A percentile compares a stretch with the other conserved stretches of the same genome.
Conservation (phyloP, 1,284 basidiomycete species). For the Microbotryomycetes sp. region DNA sequence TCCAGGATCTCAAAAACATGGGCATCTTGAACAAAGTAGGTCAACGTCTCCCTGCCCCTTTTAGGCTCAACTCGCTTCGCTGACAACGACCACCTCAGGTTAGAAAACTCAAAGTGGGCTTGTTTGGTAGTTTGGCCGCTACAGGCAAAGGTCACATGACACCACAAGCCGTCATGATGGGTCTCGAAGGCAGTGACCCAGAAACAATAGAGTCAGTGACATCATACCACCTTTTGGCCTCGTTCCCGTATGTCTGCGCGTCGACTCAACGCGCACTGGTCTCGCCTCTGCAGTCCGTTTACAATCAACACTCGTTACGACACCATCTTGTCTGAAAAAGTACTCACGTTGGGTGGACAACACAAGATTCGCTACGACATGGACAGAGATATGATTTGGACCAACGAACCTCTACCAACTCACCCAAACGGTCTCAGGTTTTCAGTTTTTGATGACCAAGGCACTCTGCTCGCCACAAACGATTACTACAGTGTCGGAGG, state of each 20-base stretch:
- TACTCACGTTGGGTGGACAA: constrained; percentile 62
- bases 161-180: constrained; percentile 80
- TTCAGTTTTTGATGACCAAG: constrained; percentile 70
- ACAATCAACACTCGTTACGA: constrained; percentile 54
- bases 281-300: constrained; percentile 6
- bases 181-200: constrained; percentile 55
- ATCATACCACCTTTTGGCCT: constrained; percentile 45
- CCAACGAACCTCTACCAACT: constrained; percentile 57
- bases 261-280: background rate
- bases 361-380: constrained; percentile 75
- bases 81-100: constrained; percentile 49
- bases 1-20: constrained; percentile 59
- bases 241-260: constrained; percentile 20
- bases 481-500: constrained; percentile 75
- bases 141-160: constrained; percentile 87
- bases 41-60: background rate
- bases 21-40: constrained; percentile 64
- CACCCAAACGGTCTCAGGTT: constrained; percentile 52
- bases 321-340: constrained; percentile 59
- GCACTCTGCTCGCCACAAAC: constrained; percentile 85
- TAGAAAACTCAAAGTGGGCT: constrained; percentile 70
- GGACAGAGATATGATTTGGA: constrained; percentile 85
- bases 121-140: constrained; percentile 57
- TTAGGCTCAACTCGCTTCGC: background rate
- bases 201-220: constrained; percentile 61